A percentile compares a stretch with the other conserved stretches of the same genome.
phyloP scores from a whole-genome alignment of 73 alveolate genomes.

The Stentor coeruleus region DNA sequence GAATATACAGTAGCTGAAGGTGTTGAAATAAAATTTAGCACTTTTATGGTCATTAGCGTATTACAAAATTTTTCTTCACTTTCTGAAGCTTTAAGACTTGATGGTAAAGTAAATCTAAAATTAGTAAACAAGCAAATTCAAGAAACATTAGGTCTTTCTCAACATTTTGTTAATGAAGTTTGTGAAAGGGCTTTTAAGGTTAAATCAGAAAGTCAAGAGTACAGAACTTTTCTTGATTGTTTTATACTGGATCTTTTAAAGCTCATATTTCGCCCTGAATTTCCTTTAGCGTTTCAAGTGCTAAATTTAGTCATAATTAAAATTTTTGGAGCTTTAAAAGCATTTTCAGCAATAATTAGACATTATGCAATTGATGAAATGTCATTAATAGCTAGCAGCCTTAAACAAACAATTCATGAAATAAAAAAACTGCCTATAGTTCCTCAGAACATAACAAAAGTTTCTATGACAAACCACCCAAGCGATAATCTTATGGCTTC shows the following conservation, averaged over 20 bases:
- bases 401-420: background rate
- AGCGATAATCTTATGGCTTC: background rate
- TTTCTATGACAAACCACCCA: conserved; percentile 10
- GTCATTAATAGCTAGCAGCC: background rate
- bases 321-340: background rate
- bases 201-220: background rate
- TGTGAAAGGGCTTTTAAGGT: background rate
- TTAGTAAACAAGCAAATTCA: background rate
- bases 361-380: background rate
- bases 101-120: background rate
- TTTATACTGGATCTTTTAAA: background rate
- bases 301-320: background rate
- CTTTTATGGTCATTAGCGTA: background rate
- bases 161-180: background rate
- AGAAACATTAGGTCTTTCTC: background rate
- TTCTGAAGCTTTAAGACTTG: background rate
- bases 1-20: background rate
- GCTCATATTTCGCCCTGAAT: conserved; percentile 4
- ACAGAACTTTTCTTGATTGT: conserved; percentile 1
- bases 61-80: background rate
- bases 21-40: conserved; percentile 8
- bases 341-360: background rate
- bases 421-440: background rate
- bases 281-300: conserved; percentile 16
- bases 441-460: background rate